Evolutionary conservation across 306 rosid genomes (phyloP).

Genomic region (Rubus parviflorus): DNA sequence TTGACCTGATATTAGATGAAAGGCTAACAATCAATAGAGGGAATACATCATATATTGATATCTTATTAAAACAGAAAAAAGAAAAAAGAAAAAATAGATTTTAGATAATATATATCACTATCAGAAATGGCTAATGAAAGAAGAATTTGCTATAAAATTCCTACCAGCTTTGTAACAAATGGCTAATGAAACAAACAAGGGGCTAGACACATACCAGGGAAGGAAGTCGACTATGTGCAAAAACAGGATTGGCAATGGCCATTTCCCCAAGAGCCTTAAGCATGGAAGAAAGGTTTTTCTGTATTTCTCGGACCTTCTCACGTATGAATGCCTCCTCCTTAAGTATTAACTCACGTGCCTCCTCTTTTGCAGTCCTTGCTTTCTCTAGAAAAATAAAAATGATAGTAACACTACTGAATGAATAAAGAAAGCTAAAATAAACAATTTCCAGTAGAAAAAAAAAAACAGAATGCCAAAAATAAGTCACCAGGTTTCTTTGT

Average conservation of each 20-base stretch:
- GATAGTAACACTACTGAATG: background rate
- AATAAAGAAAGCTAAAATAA: constrained; percentile 2
- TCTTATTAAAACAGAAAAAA: background rate
- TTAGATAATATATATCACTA: too few species aligned
- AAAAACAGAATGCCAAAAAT: constrained; percentile 13
- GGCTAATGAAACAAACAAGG: too few species aligned
- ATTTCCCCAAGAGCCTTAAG: constrained; percentile 87
- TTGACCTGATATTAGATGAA: constrained; percentile 60
- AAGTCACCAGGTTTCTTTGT: constrained; percentile 83
- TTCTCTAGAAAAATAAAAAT: constrained; percentile 50
- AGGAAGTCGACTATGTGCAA: constrained; percentile 82
- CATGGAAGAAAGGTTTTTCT: constrained; percentile 61
- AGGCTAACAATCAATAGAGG: constrained; percentile 6
- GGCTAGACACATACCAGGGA: constrained; percentile 67
- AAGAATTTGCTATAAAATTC: too few species aligned
- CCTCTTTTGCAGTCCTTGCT: constrained; percentile 88
- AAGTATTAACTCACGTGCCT: constrained; percentile 82
- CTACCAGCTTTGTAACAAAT: too few species aligned
- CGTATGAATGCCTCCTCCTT: constrained; percentile 84
- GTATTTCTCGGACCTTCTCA: constrained; percentile 62
- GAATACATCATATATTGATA: background rate
- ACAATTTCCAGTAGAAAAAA: background rate
- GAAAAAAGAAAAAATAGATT: too few species aligned
- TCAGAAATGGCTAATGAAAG: too few species aligned
- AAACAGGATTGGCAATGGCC: constrained; percentile 83